Conservation (phyloP, 2,329 filamentous ascomycete genomes). For the Thielaviopsis ethacetica region DNA sequence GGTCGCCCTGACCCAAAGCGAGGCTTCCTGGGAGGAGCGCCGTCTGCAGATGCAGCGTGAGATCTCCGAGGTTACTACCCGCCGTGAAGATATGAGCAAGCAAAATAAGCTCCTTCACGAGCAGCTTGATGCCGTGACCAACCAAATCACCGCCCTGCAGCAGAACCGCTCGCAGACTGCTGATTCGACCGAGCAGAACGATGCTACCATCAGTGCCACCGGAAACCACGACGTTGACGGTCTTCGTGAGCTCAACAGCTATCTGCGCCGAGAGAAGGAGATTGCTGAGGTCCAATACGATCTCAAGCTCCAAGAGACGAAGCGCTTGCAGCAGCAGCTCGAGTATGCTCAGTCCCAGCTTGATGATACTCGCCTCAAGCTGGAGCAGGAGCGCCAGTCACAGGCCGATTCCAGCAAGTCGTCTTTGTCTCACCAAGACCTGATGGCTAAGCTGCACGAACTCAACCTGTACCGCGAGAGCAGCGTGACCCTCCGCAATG, state of each 20-base stretch:
- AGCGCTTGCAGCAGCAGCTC: constrained; percentile 77
- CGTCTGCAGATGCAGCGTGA: constrained; percentile 71
- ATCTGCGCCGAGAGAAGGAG: constrained; percentile 87
- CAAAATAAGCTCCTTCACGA: constrained; percentile 85
- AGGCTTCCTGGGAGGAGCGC: constrained; percentile 76
- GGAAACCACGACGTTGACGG: constrained; percentile 44
- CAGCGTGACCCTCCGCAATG: constrained; percentile 75
- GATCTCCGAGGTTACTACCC: constrained; percentile 57
- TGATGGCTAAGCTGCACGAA: constrained; percentile 90
- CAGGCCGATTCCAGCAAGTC: constrained; percentile 57
- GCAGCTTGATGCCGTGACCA: constrained; percentile 68
- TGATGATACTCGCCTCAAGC: constrained; percentile 73
- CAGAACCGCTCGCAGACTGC: constrained; percentile 47
- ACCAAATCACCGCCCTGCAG: constrained; percentile 66
- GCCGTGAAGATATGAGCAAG: constrained; percentile 68
- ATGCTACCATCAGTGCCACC: constrained; percentile 18
- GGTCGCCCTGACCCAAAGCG: constrained; percentile 59
- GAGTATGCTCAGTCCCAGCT: constrained; percentile 76
- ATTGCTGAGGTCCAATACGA: constrained; percentile 96
- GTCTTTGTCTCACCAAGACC: constrained; percentile 67
- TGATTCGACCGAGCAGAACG: constrained; percentile 34
- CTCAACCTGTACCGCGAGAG: constrained; percentile 93
- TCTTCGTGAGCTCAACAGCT: constrained; percentile 79
- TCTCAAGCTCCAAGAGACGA: constrained; percentile 71
- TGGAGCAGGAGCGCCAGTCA: constrained; percentile 72